Evolutionary conservation across 2,329 filamentous ascomycete species (phyloP).

Genomic region (Exophiala sideris): DNA sequence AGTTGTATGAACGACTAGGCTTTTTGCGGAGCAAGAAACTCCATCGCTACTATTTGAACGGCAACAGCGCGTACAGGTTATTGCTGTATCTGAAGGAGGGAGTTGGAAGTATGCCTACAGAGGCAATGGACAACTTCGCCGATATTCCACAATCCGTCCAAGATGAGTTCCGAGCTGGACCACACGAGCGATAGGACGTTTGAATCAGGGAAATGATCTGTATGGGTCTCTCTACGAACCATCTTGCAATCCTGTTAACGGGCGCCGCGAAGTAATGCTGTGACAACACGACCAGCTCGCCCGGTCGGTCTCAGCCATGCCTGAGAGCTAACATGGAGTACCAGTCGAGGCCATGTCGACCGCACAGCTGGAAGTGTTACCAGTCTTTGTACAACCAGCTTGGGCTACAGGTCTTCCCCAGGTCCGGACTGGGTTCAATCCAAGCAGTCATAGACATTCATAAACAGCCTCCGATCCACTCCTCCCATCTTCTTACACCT

Average conservation of each 20-base stretch:
- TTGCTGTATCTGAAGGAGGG: conserved; percentile 73
- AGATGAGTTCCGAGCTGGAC: conserved; percentile 20
- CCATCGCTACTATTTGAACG: conserved; percentile 94
- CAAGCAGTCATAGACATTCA: conserved; percentile 37
- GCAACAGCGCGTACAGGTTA: conserved; percentile 87
- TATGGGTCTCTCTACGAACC: too few species aligned
- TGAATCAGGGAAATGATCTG: conserved; percentile 18
- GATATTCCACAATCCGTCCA: conserved; percentile 23
- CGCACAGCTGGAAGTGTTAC: too few species aligned
- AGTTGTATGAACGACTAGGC: conserved; percentile 86
- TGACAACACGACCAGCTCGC: too few species aligned
- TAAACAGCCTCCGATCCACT: conserved; percentile 77
- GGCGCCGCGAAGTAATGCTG: too few species aligned
- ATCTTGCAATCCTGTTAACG: too few species aligned
- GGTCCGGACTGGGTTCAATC: neutral
- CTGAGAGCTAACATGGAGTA: too few species aligned
- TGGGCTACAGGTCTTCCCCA: too few species aligned
- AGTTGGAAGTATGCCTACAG: conserved; percentile 43
- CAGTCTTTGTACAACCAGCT: too few species aligned
- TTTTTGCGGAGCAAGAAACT: conserved; percentile 90
- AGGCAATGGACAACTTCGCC: conserved; percentile 33
- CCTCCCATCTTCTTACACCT: conserved; percentile 82
- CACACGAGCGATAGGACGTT: conserved; percentile 10
- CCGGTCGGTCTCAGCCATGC: too few species aligned
- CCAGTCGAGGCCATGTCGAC: too few species aligned